phyloP scores from a whole-genome alignment of 371 early-diverging fungal genomes.

The Catenaria anguillulae region DNA sequence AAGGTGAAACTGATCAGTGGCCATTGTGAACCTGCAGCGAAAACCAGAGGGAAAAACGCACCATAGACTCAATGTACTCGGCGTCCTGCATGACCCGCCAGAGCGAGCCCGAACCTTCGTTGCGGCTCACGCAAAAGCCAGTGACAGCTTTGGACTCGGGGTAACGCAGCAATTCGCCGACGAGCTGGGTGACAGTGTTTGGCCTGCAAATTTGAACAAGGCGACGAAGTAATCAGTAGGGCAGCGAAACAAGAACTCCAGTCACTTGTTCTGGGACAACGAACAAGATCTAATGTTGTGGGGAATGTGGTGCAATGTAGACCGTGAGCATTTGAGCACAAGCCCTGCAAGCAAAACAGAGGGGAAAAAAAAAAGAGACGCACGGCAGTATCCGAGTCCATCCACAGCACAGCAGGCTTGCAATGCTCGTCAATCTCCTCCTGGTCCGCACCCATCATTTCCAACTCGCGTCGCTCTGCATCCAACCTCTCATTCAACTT shows the following conservation, averaged over 20 bases:
- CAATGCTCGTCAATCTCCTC: conserved; percentile 15
- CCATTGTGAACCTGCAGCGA: background rate
- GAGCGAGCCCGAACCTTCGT: conserved; percentile 10
- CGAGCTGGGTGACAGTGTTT: conserved; percentile 18
- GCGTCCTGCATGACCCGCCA: conserved; percentile 19
- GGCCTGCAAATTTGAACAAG: too few relatives aligned
- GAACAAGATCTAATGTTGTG: too few relatives aligned
- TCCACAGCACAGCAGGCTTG: conserved; percentile 25
- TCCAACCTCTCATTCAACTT: background rate
- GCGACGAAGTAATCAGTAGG: too few relatives aligned
- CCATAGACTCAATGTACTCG: conserved; percentile 23
- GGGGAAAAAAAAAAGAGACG: too few relatives aligned
- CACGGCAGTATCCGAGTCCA: conserved; percentile 29
- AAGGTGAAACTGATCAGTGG: too few relatives aligned
- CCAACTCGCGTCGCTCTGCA: too few relatives aligned
- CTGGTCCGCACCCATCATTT: conserved; percentile 10
- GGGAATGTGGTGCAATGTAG: too few relatives aligned
- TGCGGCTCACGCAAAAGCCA: conserved; percentile 13
- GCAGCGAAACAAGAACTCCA: too few relatives aligned
- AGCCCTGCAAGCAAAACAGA: too few relatives aligned
- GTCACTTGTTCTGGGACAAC: too few relatives aligned
- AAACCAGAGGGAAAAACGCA: too few relatives aligned
- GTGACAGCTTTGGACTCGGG: conserved; percentile 16
- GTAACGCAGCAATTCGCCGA: conserved; percentile 16
- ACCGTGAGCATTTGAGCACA: too few relatives aligned